phyloP scores from a whole-genome alignment of 441 rosid genomes.

The Pelargonium hybrid region DNA sequence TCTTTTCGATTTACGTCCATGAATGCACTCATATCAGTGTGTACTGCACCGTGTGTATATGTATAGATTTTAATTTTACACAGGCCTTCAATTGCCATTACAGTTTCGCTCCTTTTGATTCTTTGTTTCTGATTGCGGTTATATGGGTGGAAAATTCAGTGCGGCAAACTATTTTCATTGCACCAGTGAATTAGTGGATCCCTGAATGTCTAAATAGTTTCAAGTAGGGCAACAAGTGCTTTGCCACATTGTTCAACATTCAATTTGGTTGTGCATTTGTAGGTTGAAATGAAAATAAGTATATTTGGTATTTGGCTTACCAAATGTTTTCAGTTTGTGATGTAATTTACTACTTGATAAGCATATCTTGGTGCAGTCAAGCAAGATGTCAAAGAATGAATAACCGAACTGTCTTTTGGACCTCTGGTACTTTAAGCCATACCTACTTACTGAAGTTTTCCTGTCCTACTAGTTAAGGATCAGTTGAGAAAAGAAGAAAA shows the following conservation, averaged over 20 bases:
- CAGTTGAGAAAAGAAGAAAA: not conserved
- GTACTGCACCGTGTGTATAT: not conserved
- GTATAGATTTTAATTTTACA: too few species aligned
- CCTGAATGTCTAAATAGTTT: not conserved
- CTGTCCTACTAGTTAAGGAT: not conserved
- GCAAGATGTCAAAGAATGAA: not conserved
- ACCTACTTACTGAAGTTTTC: not conserved
- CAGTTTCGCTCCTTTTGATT: not conserved
- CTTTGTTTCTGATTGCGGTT: too few species aligned
- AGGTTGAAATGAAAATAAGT: not conserved
- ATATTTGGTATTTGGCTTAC: not conserved
- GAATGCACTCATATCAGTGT: not conserved
- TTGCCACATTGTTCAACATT: not conserved
- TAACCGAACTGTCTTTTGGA: not conserved
- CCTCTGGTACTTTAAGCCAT: not conserved
- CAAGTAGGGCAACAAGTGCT: not conserved
- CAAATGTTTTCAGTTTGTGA: not conserved
- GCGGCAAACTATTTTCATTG: too few species aligned
- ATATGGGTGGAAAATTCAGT: too few species aligned
- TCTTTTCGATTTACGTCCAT: not conserved
- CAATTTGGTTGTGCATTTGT: not conserved
- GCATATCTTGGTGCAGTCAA: not conserved
- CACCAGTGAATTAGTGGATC: too few species aligned
- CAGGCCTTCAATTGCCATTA: not conserved
- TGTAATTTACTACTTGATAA: not conserved